Conservation (phyloP, 768 basidiomycete species). For the Boletus insuetus region DNA sequence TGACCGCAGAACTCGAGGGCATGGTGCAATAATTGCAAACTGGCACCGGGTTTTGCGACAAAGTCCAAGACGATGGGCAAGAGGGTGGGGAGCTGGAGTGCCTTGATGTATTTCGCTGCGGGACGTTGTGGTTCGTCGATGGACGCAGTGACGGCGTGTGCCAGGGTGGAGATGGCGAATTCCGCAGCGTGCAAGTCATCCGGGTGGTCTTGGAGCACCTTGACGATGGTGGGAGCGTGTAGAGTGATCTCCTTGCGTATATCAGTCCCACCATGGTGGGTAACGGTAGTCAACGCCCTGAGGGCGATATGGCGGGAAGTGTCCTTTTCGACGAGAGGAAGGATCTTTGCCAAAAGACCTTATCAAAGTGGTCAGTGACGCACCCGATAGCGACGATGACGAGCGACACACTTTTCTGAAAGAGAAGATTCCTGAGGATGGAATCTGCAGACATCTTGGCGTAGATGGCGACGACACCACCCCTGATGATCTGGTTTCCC, state of each 20-base stretch:
- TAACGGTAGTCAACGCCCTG: conserved; percentile 54
- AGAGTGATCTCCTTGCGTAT: conserved; percentile 51
- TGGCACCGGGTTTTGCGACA: conserved; percentile 42
- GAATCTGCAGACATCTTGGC: conserved; percentile 63
- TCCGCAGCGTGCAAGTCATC: conserved; percentile 51
- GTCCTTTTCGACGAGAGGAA: conserved; percentile 50
- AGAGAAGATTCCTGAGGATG: conserved; percentile 56
- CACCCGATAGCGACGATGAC: background rate
- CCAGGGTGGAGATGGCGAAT: conserved; percentile 47
- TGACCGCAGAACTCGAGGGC: conserved; percentile 46
- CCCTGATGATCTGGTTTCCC: conserved; percentile 47
- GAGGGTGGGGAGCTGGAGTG: conserved; percentile 43
- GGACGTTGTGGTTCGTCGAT: conserved; percentile 39
- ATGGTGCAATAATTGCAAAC: conserved; percentile 48
- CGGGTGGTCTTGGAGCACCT: conserved; percentile 46
- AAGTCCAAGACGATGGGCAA: conserved; percentile 42
- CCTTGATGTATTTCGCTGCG: conserved; percentile 36
- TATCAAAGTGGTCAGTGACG: background rate
- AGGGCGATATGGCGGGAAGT: conserved; percentile 52
- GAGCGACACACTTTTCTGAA: conserved; percentile 46
- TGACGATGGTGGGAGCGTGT: conserved; percentile 40
- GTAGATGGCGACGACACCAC: conserved; percentile 59
- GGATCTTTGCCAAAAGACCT: conserved; percentile 58
- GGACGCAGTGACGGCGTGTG: conserved; percentile 49
- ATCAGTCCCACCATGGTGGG: conserved; percentile 55